Evolutionary conservation across 208 protist species (phyloP).

Genomic region (Porcisia deanei): DNA sequence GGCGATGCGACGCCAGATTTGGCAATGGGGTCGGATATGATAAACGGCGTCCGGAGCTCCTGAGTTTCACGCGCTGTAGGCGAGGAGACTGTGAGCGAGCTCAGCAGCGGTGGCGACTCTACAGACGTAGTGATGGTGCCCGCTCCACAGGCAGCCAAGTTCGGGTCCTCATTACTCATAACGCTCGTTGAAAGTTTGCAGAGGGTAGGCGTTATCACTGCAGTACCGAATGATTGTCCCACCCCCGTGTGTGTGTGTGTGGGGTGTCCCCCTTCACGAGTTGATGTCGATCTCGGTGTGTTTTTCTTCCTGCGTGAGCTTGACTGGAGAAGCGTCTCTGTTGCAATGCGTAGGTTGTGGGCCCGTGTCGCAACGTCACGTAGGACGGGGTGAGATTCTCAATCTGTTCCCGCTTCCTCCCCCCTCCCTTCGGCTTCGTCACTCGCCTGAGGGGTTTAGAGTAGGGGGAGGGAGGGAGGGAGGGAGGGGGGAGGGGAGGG

Average conservation of each 20-base stretch:
- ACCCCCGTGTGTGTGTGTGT: neutral
- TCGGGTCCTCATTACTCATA: conserved; percentile 12
- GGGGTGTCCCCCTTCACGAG: too few relatives aligned
- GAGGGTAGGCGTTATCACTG: neutral
- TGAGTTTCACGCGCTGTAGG: neutral
- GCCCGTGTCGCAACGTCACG: too few relatives aligned
- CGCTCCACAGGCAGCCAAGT: neutral
- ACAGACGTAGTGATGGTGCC: neutral
- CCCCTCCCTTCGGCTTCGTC: too few relatives aligned
- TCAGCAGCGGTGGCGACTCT: neutral
- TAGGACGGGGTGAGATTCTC: too few relatives aligned
- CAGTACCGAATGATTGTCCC: neutral
- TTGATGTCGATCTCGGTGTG: neutral
- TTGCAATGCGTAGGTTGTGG: too few relatives aligned
- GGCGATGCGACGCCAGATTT: neutral
- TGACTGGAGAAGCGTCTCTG: neutral
- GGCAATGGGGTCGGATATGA: neutral
- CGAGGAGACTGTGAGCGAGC: neutral
- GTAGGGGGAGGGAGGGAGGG: too few relatives aligned
- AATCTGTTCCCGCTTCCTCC: too few relatives aligned
- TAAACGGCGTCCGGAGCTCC: neutral
- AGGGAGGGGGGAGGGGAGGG: too few relatives aligned
- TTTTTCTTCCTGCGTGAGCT: neutral
- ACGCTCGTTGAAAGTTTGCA: neutral
- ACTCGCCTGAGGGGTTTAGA: too few relatives aligned